phyloP scores from a whole-genome alignment of 2,329 filamentous ascomycete species.

The Plectosphaerella sp. region DNA sequence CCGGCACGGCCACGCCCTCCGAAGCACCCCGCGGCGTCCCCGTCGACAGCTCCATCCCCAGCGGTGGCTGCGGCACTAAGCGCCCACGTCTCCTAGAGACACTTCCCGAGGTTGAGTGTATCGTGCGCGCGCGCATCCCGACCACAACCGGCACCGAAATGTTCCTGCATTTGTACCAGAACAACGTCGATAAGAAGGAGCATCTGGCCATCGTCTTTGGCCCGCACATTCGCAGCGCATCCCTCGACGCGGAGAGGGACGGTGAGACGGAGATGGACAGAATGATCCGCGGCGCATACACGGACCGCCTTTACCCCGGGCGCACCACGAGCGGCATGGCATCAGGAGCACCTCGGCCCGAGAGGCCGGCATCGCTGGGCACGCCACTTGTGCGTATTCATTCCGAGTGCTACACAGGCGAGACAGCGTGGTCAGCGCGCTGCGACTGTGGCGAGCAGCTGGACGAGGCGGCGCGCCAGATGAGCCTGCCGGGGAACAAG shows the following conservation, averaged over 20 bases:
- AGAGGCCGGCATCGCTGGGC: constrained; percentile 11
- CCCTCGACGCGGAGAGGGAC: constrained; percentile 64
- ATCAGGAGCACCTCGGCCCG: background rate
- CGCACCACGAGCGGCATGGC: constrained; percentile 67
- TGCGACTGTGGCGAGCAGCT: constrained; percentile 98
- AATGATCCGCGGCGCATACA: constrained; percentile 92
- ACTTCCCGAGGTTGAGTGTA: constrained; percentile 84
- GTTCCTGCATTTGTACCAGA: constrained; percentile 93
- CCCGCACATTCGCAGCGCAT: constrained; percentile 70
- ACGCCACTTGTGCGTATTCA: constrained; percentile 88
- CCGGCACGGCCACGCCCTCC: constrained; percentile 50
- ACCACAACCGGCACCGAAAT: constrained; percentile 90
- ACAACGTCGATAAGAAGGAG: constrained; percentile 90
- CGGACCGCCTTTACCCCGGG: constrained; percentile 80
- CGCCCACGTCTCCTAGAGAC: constrained; percentile 68
- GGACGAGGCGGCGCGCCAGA: constrained; percentile 90
- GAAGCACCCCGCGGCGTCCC: constrained; percentile 47
- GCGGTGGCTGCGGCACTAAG: constrained; percentile 57
- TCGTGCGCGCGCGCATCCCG: constrained; percentile 91
- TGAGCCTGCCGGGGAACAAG: constrained; percentile 64
- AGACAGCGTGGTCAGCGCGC: constrained; percentile 95
- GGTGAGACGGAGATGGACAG: constrained; percentile 85
- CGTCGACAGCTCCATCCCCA: constrained; percentile 54
- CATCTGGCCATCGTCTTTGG: constrained; percentile 97
- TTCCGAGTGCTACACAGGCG: constrained; percentile 96